These are phyloP conservation scores for Scenedesmus sp. DNA, from an alignment of 163 green algal species.

Conservation along the genomic window DNA sequence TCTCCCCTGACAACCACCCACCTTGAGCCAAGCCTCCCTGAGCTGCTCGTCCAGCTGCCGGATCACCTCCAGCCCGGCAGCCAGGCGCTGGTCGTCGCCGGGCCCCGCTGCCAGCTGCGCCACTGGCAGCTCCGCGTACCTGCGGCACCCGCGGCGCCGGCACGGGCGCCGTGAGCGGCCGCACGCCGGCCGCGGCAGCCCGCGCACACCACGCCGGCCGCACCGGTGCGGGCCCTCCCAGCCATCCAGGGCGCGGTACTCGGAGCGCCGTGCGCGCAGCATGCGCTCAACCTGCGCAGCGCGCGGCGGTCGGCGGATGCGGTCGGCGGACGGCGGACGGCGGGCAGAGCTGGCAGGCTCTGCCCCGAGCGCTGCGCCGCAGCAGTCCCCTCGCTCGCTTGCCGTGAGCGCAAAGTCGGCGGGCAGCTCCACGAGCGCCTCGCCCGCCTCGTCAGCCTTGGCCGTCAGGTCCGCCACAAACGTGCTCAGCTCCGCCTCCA, in stretches of 20 bases:
- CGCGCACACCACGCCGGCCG: background rate
- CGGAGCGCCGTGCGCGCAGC: slow-evolving; percentile 17
- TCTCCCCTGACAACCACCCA: background rate
- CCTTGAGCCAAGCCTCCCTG: slow-evolving; percentile 19
- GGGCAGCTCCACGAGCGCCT: slow-evolving; percentile 24
- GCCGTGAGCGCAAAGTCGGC: slow-evolving; percentile 23
- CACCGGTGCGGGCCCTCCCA: slow-evolving; percentile 37
- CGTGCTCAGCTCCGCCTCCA: slow-evolving; percentile 9
- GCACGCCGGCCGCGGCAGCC: background rate
- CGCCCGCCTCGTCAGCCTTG: background rate
- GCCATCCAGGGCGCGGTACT: slow-evolving; percentile 26
- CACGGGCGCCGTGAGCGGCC: no score
- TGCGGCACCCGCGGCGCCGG: background rate
- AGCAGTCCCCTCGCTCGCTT: no score
- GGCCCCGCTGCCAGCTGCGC: background rate
- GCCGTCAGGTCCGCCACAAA: slow-evolving; percentile 1
- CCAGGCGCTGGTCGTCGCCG: background rate
- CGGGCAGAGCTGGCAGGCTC: no score
- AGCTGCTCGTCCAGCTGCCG: slow-evolving; percentile 32
- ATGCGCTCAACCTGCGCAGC: slow-evolving; percentile 17
- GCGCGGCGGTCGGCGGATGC: no score
- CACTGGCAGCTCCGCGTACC: slow-evolving; percentile 38
- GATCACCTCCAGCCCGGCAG: slow-evolving; percentile 22
- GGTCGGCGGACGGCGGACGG: no score
- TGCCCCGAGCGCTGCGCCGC: no score